These are phyloP conservation scores for Eutrema japonicum DNA, from an alignment of 345 rosid species.

Conservation along the genomic window DNA sequence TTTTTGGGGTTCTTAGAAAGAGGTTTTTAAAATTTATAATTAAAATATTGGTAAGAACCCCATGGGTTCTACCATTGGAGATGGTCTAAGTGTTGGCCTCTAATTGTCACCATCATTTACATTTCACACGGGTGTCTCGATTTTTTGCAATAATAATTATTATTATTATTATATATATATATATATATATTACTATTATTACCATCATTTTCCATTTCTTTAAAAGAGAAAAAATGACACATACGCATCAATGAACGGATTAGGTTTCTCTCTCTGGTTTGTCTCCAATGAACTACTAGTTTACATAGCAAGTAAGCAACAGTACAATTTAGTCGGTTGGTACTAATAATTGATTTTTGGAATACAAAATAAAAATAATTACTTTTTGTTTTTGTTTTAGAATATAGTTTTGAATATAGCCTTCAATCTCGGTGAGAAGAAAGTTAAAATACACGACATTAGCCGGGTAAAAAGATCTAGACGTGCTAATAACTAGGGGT, in stretches of 20 bases:
- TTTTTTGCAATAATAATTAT: slow-evolving; percentile 1
- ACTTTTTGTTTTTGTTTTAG: not conserved
- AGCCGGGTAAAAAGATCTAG: slow-evolving; percentile 25
- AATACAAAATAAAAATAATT: not conserved
- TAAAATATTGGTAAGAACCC: too few relatives aligned
- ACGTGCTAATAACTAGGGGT: not conserved
- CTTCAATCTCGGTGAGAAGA: slow-evolving; percentile 12
- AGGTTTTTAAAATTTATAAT: too few relatives aligned
- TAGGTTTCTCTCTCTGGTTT: slow-evolving; percentile 27
- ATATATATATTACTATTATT: slow-evolving; percentile 16
- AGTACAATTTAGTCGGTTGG: slow-evolving; percentile 38
- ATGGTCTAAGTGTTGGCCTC: slow-evolving; percentile 35
- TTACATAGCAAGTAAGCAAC: slow-evolving; percentile 20
- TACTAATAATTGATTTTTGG: slow-evolving; percentile 12
- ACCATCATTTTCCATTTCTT: slow-evolving; percentile 29
- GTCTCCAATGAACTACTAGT: slow-evolving; percentile 40
- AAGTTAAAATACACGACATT: not conserved
- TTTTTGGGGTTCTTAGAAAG: too few relatives aligned
- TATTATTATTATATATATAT: too few relatives aligned
- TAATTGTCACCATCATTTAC: slow-evolving; percentile 34
- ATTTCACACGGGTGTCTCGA: slow-evolving; percentile 40
- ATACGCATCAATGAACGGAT: slow-evolving; percentile 29
- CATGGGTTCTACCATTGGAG: too few relatives aligned
- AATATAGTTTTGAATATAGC: slow-evolving; percentile 32
- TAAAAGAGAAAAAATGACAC: slow-evolving; percentile 21